Evolutionary conservation across 2,329 filamentous ascomycete genomes (phyloP).

Genomic region (Sclerotiophoma versabilis): DNA sequence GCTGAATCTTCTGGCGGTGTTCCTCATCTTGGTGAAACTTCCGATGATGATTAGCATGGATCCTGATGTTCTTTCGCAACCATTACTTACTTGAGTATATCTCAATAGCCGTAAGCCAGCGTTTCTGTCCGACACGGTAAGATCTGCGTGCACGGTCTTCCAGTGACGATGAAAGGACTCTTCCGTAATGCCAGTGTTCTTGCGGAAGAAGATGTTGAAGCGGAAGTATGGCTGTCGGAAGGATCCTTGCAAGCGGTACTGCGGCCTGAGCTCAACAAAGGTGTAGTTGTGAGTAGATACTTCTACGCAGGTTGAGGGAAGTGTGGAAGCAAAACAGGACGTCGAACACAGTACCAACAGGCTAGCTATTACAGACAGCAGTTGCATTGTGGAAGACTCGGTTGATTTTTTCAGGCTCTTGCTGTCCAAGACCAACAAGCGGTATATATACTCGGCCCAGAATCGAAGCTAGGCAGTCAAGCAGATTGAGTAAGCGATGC

Average conservation of each 20-base stretch:
- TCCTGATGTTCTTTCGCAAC: no score
- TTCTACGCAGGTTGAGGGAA: neutral
- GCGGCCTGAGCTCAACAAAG: slow-evolving; percentile 5
- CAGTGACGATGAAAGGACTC: slow-evolving; percentile 23
- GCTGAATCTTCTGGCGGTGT: slow-evolving; percentile 5
- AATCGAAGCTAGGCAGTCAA: neutral
- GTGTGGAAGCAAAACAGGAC: neutral
- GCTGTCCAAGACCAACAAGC: no score
- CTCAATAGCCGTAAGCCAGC: slow-evolving; percentile 9
- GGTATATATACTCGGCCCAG: neutral
- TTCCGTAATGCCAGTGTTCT: slow-evolving; percentile 8
- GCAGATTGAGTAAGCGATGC: neutral
- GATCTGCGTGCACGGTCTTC: slow-evolving; percentile 22
- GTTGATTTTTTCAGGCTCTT: neutral
- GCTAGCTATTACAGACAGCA: neutral
- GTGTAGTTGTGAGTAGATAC: neutral
- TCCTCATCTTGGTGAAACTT: slow-evolving; percentile 19
- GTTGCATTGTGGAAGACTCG: neutral
- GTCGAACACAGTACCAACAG: neutral
- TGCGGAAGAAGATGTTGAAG: slow-evolving; percentile 14
- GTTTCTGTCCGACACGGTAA: slow-evolving; percentile 11
- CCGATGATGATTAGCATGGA: no score
- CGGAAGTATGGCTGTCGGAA: slow-evolving; percentile 9
- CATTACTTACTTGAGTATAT: slow-evolving; percentile 21
- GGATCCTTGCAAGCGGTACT: neutral